A percentile compares a stretch with the other conserved stretches of the same genome.
Conservation (phyloP, 2,329 filamentous ascomycete species). For the Tetracladium maxilliforme region DNA sequence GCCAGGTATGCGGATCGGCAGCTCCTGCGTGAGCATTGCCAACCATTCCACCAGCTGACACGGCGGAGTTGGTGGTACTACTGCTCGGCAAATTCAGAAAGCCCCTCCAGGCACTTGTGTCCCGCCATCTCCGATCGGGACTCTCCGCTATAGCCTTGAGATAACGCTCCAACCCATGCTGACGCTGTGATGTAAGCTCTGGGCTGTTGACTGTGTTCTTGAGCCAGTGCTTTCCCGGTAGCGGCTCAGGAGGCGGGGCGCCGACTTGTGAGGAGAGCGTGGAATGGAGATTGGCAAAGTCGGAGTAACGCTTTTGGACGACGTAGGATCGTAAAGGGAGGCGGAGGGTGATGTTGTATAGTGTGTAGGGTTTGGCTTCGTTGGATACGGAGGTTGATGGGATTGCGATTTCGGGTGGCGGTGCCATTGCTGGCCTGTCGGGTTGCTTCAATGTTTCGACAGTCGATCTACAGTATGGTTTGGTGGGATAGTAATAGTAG, state of each 20-base stretch:
- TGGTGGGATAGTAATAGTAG: too few relatives aligned
- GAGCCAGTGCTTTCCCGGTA: conserved; percentile 68
- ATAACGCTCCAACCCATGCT: conserved; percentile 54
- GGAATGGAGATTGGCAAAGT: conserved; percentile 55
- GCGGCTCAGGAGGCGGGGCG: conserved; percentile 45
- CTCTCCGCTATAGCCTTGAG: conserved; percentile 56
- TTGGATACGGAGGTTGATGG: conserved; percentile 45
- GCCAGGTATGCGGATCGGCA: conserved; percentile 54
- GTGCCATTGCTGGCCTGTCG: too few relatives aligned
- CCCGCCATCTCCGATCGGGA: conserved; percentile 64
- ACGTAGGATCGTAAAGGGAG: conserved; percentile 64
- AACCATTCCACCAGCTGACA: conserved; percentile 4
- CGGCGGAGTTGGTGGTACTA: conserved; percentile 19
- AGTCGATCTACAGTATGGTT: too few relatives aligned
- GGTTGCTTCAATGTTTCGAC: too few relatives aligned
- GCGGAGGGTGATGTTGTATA: conserved; percentile 66
- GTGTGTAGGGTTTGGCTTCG: conserved; percentile 43
- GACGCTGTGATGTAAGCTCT: conserved; percentile 57
- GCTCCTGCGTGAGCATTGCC: conserved; percentile 24
- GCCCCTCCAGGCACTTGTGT: conserved; percentile 54
- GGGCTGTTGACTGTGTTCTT: conserved; percentile 55
- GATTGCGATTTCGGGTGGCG: conserved; percentile 52
- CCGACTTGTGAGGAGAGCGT: conserved; percentile 45
- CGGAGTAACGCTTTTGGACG: conserved; percentile 69
- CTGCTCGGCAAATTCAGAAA: conserved; percentile 55